A percentile compares a stretch with the other conserved stretches of the same genome.
phyloP scores from a whole-genome alignment of 2,329 filamentous ascomycete genomes.

The Domatiomyces globalis region DNA sequence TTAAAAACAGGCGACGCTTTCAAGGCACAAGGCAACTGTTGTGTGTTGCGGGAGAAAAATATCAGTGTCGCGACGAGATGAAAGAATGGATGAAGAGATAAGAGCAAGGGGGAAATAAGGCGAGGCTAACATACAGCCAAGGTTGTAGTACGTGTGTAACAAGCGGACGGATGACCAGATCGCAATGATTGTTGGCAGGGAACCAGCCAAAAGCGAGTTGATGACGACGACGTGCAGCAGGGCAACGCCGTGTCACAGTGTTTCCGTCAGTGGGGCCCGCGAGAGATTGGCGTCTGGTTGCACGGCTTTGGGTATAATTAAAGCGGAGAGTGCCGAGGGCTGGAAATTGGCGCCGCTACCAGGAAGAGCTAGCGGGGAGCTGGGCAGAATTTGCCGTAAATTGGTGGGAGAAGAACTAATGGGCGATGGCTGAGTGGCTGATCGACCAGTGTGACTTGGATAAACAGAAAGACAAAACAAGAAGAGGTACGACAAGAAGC shows the following conservation, averaged over 20 bases:
- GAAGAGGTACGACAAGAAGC: no score
- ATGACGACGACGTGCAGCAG: not conserved
- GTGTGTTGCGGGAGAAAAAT: not conserved
- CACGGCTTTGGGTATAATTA: not conserved
- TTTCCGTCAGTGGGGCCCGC: not conserved
- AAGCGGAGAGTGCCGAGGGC: no score
- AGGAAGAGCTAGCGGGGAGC: no score
- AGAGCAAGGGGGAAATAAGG: not conserved
- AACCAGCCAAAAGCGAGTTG: not conserved
- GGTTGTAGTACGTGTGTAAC: not conserved
- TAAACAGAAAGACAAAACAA: no score
- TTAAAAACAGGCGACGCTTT: no score
- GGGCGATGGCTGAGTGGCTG: no score
- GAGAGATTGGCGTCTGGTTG: not conserved
- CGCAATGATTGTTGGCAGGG: not conserved
- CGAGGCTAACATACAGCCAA: not conserved
- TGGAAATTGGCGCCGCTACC: no score
- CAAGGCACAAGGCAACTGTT: not conserved
- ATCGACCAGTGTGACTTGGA: no score
- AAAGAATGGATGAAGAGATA: not conserved
- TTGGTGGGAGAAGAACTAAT: no score
- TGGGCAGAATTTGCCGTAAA: no score
- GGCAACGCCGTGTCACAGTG: not conserved
- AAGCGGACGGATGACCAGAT: not conserved
- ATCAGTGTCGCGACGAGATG: not conserved